Evolutionary conservation across 1,284 basidiomycete species (phyloP).

Genomic region (Athelia psychrophila): DNA sequence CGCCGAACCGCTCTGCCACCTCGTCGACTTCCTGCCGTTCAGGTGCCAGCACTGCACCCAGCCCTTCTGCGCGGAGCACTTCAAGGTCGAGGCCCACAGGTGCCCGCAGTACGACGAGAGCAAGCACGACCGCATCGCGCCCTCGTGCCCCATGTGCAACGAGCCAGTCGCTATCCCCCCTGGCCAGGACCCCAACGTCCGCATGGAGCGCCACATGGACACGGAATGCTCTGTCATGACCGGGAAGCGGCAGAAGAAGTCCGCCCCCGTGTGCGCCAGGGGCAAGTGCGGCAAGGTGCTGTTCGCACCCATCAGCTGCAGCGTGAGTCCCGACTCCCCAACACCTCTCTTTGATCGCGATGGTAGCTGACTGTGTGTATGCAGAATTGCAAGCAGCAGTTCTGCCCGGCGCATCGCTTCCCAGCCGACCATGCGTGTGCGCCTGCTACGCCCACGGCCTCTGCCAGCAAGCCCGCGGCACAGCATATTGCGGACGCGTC

Average conservation of each 20-base stretch:
- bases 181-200: conserved; percentile 72
- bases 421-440: conserved; percentile 62
- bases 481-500: conserved; percentile 15
- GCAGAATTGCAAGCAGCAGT: conserved; percentile 67
- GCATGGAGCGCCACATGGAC: conserved; percentile 70
- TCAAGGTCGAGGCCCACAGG: conserved; percentile 58
- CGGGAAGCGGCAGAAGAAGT: conserved; percentile 48
- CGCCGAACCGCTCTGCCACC: conserved; percentile 55
- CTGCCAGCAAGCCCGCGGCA: conserved; percentile 14
- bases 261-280: conserved; percentile 58
- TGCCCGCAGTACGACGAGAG: conserved; percentile 69
- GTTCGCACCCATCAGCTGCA: conserved; percentile 69
- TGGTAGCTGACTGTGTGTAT: background rate
- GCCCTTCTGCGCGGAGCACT: conserved; percentile 74
- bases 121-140: conserved; percentile 69
- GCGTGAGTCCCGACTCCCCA: conserved; percentile 34
- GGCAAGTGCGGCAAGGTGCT: conserved; percentile 68
- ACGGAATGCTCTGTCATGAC: conserved; percentile 67
- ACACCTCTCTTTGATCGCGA: background rate
- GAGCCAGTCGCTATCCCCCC: conserved; percentile 66
- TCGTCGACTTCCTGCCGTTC: conserved; percentile 81
- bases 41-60: conserved; percentile 71
- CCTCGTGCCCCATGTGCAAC: conserved; percentile 73
- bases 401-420: conserved; percentile 73
- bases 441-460: conserved; percentile 12